Evolutionary conservation across 2,329 filamentous ascomycete genomes (phyloP).

Genomic region (Monilinia fructicola): DNA sequence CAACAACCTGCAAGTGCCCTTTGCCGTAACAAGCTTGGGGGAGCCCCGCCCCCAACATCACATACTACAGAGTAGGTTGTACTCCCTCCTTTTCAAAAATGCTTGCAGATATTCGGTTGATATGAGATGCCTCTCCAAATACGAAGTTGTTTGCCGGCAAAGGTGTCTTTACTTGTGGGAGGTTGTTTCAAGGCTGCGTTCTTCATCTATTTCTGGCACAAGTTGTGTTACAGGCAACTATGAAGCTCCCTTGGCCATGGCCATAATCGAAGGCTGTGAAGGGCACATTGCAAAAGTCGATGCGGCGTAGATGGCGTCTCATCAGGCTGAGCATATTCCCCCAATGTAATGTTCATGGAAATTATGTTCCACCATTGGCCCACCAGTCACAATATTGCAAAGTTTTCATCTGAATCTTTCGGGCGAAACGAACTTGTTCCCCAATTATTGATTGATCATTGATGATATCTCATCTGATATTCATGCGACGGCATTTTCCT

Average conservation of each 20-base stretch:
- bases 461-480: not conserved
- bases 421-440: not conserved
- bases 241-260: not conserved
- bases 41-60: not conserved
- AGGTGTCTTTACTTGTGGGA: not conserved
- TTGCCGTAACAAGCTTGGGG: not conserved
- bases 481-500: no score
- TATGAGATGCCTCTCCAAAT: not conserved
- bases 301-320: not conserved
- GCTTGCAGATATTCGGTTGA: not conserved
- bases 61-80: not conserved
- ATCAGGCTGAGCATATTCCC: not conserved
- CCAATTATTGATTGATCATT: not conserved
- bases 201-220: not conserved
- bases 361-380: no score
- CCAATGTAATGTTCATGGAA: not conserved
- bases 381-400: not conserved
- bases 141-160: not conserved
- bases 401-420: not conserved
- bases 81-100: no score
- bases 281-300: not conserved
- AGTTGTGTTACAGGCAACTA: not conserved
- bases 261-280: not conserved
- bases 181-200: not conserved
- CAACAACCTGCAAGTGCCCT: not conserved